Evolutionary conservation across 495 filamentous ascomycete species (phyloP).

Genomic region (Xylaria cubensis): DNA sequence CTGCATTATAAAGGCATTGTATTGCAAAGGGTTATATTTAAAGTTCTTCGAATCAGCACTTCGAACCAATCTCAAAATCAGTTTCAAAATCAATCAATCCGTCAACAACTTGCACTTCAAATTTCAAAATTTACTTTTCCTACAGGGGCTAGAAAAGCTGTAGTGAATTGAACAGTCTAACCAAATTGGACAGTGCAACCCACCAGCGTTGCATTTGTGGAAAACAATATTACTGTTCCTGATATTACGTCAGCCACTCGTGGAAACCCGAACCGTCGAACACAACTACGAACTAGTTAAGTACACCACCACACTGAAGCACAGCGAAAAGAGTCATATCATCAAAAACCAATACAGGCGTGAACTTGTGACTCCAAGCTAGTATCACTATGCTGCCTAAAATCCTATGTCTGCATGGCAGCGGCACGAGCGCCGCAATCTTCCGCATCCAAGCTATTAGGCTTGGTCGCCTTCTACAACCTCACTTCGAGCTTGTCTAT

Average conservation of each 20-base stretch:
- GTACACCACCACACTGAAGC: not conserved
- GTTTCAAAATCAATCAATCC: no score
- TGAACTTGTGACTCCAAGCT: not conserved
- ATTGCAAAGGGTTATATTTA: no score
- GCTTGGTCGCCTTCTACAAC: constrained; percentile 29
- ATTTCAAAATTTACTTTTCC: no score
- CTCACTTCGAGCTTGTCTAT: constrained; percentile 39
- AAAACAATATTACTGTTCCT: constrained; percentile 2
- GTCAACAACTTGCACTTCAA: no score
- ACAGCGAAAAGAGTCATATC: not conserved
- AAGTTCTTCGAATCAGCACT: no score
- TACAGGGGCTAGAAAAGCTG: no score
- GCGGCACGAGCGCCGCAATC: constrained; percentile 34
- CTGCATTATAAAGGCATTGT: no score
- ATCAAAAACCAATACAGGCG: not conserved
- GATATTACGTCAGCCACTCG: not conserved
- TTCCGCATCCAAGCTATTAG: constrained; percentile 40
- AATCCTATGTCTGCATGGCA: constrained; percentile 34
- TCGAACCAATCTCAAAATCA: no score
- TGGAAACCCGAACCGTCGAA: not conserved
- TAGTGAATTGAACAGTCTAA: not conserved
- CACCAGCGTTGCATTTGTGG: not conserved
- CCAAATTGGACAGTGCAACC: not conserved
- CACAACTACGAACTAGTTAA: not conserved
- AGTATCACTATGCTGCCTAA: constrained; percentile 25